Evolutionary conservation across 805 yeast species (phyloP), one percentile per base, ranked within the genome.

Genomic region (Yarrowia sp.): DNA sequence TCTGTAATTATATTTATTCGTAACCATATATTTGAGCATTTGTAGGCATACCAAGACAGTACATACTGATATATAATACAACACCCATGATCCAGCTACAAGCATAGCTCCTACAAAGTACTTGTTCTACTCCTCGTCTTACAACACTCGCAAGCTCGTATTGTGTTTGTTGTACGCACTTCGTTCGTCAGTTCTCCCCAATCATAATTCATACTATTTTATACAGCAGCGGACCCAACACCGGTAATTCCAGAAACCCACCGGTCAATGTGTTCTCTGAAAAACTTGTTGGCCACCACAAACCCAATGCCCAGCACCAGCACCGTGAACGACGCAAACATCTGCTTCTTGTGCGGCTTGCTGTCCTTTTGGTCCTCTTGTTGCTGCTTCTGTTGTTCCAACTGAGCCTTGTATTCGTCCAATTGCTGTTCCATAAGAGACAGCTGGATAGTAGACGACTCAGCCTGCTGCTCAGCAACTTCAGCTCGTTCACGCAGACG

Each of bases 221-320:
- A 41, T 38, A 39, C 38, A 39, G 61, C 60, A n/a, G 33, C 44
- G 22, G 60, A n/a, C 28, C 47, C 47, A 4, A 38, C 42, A 38
- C 47, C 47, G 8, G 45, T 55, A 31, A 55, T 39, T 6, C 61
- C 61, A 41, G 28, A 22, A 1, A 39, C 61, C 47, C 61, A 55
- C 38, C 47, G 47, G 15, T 55, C 61, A n/a, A 55, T 15, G 42
- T 55, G 61, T 31, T 55, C 61, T 41, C 61, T 33, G 47, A 55
- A 55, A 55, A 55, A 55, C 61, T 31, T 39, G 38, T 55, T 55
- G 15, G 61, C 61, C 31, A 55, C 47, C 13, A 55, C 61, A 28
- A 55, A 55, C 3, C 61, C 61, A 41, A 55, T 39, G 31, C 61
- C 61, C 22, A 55, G 17, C 8, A 55, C 31, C 36, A 55, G 47